Conservation (phyloP, 805 yeast species). For the Wickerhamomyces silvicola region DNA sequence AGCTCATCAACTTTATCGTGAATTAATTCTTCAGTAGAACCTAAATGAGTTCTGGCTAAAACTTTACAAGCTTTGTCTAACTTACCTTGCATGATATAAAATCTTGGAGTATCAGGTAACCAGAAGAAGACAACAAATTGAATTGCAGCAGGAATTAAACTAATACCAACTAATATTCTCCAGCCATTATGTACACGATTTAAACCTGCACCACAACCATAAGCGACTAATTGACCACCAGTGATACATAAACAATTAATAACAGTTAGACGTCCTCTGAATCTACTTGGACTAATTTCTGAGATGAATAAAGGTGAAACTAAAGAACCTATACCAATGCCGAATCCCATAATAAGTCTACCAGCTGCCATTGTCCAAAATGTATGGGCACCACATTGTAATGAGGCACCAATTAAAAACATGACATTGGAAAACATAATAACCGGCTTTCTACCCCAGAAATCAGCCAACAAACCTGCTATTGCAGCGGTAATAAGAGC, state of each 20-base stretch:
- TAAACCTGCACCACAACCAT: slow-evolving; percentile 88
- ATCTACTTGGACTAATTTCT: slow-evolving; percentile 87
- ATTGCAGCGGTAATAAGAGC: slow-evolving; percentile 73
- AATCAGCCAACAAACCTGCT: slow-evolving; percentile 81
- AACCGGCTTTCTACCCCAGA: slow-evolving; percentile 78
- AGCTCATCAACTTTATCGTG: slow-evolving; percentile 65
- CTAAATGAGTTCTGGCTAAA: slow-evolving; percentile 52
- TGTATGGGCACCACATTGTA: slow-evolving; percentile 75
- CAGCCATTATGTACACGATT: slow-evolving; percentile 74
- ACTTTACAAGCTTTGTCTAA: slow-evolving; percentile 62
- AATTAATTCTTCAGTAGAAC: slow-evolving; percentile 58
- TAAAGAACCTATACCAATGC: slow-evolving; percentile 91
- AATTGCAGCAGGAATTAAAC: slow-evolving; percentile 77
- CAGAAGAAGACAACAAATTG: slow-evolving; percentile 75
- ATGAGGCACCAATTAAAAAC: slow-evolving; percentile 76
- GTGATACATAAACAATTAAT: slow-evolving; percentile 86
- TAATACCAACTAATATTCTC: slow-evolving; percentile 87
- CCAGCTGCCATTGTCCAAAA: slow-evolving; percentile 93
- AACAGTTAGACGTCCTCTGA: slow-evolving; percentile 87
- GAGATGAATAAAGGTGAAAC: slow-evolving; percentile 91
- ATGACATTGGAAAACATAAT: slow-evolving; percentile 76
- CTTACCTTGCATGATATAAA: slow-evolving; percentile 65
- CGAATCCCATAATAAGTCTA: slow-evolving; percentile 89
- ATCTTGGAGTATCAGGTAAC: slow-evolving; percentile 95
- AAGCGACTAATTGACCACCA: slow-evolving; percentile 92